Evolutionary conservation across 176 grass and related monocot species (phyloP), one percentile per base, ranked within the genome.

Genomic region (Eleusine indica): DNA sequence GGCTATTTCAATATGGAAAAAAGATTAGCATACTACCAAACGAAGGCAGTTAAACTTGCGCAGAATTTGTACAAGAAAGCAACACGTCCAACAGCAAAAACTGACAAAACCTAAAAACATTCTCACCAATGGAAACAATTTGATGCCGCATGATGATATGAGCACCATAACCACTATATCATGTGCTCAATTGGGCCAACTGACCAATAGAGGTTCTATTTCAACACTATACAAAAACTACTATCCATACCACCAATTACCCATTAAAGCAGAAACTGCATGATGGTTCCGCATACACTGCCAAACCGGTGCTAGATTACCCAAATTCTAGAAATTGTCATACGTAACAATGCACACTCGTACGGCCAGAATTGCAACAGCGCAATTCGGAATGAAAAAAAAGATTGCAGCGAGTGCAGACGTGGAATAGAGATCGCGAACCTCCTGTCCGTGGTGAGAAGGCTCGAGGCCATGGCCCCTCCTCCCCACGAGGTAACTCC

Each of bases 371-470:
- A 81, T 76, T 47, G 30, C 41, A 25, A 43, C 1, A 21, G 25
- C 22, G 17, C 19, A 60, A 32, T 71, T 32, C 14, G 42, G 22
- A 29, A 19, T 18, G 18, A 21, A 17, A 0, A 1, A 40, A 17
- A 4, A 28, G 71, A 29, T 57, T 57, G 68, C 40, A 42, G 58
- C 73, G 41, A 9, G 67, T 17, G 29, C 29, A 6, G 39, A 14
- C 1, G 15, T 53, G 19, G 74, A 64, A 41, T 28, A 11, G 84
- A 80, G 42, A 68, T 83, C 32, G 28, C 51, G 62, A 74, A 91
- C 89, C 89, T 91, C 85, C 83, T 84, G 80, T 91, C 89, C 53
- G 85, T 58, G 52, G 75, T 76, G 76, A 91, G 89, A 56, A 75
- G 43, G 66, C 72, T 84, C 63, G 89, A 91, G 43, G 85, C 76